Percentiles rank a stretch among this genome's conserved stretches.
Evolutionary conservation across 495 filamentous ascomycete genomes (phyloP).

Genomic region (Entonaema liquescens): DNA sequence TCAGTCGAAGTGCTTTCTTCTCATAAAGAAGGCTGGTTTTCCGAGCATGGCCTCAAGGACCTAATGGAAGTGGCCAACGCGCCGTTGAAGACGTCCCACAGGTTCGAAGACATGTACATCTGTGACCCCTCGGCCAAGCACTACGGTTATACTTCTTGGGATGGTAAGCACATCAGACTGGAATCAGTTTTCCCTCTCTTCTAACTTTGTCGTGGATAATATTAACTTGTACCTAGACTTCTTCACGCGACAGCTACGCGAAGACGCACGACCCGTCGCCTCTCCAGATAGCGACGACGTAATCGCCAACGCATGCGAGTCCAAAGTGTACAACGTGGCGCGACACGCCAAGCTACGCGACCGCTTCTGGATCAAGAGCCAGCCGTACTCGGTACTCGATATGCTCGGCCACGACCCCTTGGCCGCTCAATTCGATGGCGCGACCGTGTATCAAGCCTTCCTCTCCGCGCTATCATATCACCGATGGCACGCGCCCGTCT

Average conservation of each 20-base stretch:
- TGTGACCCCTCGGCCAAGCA: slow-evolving; percentile 60
- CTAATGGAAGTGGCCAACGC: slow-evolving; percentile 60
- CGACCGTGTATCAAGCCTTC: slow-evolving; percentile 74
- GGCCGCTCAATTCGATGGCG: slow-evolving; percentile 63
- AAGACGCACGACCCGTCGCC: slow-evolving; percentile 66
- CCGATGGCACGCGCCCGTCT: slow-evolving; percentile 73
- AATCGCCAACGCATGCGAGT: slow-evolving; percentile 74
- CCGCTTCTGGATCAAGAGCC: slow-evolving; percentile 74
- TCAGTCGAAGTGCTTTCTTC: slow-evolving; percentile 66
- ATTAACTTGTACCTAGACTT: slow-evolving; percentile 56
- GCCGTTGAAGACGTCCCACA: slow-evolving; percentile 49
- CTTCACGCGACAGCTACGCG: slow-evolving; percentile 70
- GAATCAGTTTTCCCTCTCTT: not conserved
- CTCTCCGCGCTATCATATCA: slow-evolving; percentile 72
- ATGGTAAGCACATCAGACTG: slow-evolving; percentile 50
- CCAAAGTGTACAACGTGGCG: slow-evolving; percentile 59
- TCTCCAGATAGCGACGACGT: slow-evolving; percentile 61
- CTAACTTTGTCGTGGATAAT: not conserved
- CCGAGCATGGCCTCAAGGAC: slow-evolving; percentile 54
- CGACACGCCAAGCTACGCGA: slow-evolving; percentile 56
- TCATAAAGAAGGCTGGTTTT: slow-evolving; percentile 68
- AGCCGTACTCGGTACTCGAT: slow-evolving; percentile 70
- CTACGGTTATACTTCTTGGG: slow-evolving; percentile 76
- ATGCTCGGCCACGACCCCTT: slow-evolving; percentile 67
- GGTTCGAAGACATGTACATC: slow-evolving; percentile 62